phyloP scores from a whole-genome alignment of 345 rosid genomes.

The Orychophragmus violaceus region DNA sequence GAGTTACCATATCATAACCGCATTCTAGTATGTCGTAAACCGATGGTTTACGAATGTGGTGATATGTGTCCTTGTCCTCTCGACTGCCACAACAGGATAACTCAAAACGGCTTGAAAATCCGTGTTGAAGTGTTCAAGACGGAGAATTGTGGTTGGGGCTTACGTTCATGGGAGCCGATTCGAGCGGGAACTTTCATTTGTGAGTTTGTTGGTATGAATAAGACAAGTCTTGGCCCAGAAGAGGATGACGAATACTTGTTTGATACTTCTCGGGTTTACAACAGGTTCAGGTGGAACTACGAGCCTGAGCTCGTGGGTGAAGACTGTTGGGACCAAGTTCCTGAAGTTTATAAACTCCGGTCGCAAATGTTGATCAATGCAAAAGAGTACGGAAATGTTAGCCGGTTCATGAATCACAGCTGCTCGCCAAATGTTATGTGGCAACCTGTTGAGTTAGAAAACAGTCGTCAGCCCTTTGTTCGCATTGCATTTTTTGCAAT shows the following conservation, averaged over 20 bases:
- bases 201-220: conserved; percentile 36
- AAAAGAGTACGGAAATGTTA: conserved; percentile 52
- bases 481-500: conserved; percentile 35
- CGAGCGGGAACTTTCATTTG: conserved; percentile 41
- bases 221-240: not conserved
- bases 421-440: conserved; percentile 43
- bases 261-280: conserved; percentile 37
- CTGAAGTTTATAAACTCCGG: conserved; percentile 31
- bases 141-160: conserved; percentile 37
- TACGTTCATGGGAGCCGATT: conserved; percentile 39
- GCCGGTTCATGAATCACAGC: conserved; percentile 38
- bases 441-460: conserved; percentile 46
- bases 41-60: conserved; percentile 40
- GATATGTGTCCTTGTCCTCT: conserved; percentile 31
- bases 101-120: conserved; percentile 35
- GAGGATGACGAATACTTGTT: conserved; percentile 41
- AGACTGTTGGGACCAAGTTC: conserved; percentile 11
- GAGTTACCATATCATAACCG: conserved; percentile 16
- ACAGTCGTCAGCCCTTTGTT: not conserved
- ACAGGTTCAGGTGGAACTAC: conserved; percentile 1
- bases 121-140: conserved; percentile 45
- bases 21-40: conserved; percentile 16
- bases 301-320: conserved; percentile 14
- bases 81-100: conserved; percentile 32
- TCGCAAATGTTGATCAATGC: conserved; percentile 48